Conservation (phyloP, 2,329 filamentous ascomycete species). For the Didymella glomerata region DNA sequence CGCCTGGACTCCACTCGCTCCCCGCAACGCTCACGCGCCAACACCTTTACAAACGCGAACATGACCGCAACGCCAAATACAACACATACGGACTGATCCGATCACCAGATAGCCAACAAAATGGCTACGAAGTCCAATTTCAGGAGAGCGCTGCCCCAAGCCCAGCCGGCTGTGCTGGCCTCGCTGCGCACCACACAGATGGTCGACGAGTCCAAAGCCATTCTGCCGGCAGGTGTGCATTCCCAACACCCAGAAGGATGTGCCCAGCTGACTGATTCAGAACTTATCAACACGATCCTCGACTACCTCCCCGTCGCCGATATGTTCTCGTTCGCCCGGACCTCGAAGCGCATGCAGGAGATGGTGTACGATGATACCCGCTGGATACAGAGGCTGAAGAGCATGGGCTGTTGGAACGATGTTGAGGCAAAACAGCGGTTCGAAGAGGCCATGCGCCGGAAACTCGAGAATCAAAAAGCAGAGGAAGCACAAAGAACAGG, state of each 20-base stretch:
- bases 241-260: not conserved
- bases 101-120: slow-evolving; percentile 9
- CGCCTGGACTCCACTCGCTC: slow-evolving; percentile 19
- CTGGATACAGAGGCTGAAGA: slow-evolving; percentile 87
- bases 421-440: slow-evolving; percentile 80
- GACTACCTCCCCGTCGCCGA: slow-evolving; percentile 88
- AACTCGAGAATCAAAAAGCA: slow-evolving; percentile 64
- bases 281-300: slow-evolving; percentile 87
- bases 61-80: slow-evolving; percentile 8
- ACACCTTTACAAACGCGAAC: slow-evolving; percentile 5
- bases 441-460: slow-evolving; percentile 70
- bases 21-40: slow-evolving; percentile 12
- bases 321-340: slow-evolving; percentile 83
- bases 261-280: slow-evolving; percentile 54
- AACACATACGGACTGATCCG: slow-evolving; percentile 12
- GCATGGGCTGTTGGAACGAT: slow-evolving; percentile 94
- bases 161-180: slow-evolving; percentile 66
- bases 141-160: slow-evolving; percentile 54
- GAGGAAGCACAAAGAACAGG: slow-evolving; percentile 53
- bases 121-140: slow-evolving; percentile 59
- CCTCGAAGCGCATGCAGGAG: slow-evolving; percentile 86
- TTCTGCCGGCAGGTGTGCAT: slow-evolving; percentile 78
- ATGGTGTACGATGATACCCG: slow-evolving; percentile 99
- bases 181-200: slow-evolving; percentile 83
- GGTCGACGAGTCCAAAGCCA: slow-evolving; percentile 77